Base-by-base conservation (phyloP, 2,329 filamentous ascomycete genomes). In the Cercospora zeae-maydis region DNA sequence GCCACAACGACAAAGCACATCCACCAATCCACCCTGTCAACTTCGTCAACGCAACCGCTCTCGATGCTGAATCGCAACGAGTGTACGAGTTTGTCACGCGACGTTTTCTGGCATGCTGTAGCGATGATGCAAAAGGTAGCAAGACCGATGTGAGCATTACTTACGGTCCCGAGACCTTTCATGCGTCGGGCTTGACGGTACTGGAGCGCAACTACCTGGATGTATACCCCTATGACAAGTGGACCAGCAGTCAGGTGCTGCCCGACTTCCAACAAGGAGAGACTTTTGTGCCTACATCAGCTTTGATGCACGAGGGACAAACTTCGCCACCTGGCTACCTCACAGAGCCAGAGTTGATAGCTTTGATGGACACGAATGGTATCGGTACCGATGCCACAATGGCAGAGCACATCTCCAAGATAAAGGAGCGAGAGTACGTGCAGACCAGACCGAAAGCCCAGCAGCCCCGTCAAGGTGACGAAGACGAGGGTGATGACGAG, bases 371-470 rank as follows among this genome's bases (percentile, higher is more conserved):
- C 78, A 93, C 92, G 49, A 99, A 99, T 74, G 95, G 95, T 1
- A 99, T 99, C 67, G 95, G 95, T 11, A 99, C 95, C 9, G 95
- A 99, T 78, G 95, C 95, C 6, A 99, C 95, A 1, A 99, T 99
- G 95, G 95, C 95, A 0, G 95, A 99, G 72, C 95, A 99, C 74
- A 99, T 99, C 72, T 87, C 91, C 63, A 99, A 93, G 77, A 96
- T 99, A 71, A 92, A 98, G 76, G 86, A 93, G 63, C 83, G 95
- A 63, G 84, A 93, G 70, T 99, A 99, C 72, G 93, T 92, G 55
- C 85, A 87, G 61, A 88, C 89, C 73, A 73, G 86, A 78, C 73
- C 82, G 72, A 82, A 77, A 65, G 76, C 72, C 16, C 58, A 70
- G 13, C 64, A 62, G 27, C 47, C 60, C 1, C 70, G 74, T 45